These are phyloP conservation scores for Daldinia decipiens DNA, from an alignment of 495 filamentous ascomycete species.

Conservation along the genomic window DNA sequence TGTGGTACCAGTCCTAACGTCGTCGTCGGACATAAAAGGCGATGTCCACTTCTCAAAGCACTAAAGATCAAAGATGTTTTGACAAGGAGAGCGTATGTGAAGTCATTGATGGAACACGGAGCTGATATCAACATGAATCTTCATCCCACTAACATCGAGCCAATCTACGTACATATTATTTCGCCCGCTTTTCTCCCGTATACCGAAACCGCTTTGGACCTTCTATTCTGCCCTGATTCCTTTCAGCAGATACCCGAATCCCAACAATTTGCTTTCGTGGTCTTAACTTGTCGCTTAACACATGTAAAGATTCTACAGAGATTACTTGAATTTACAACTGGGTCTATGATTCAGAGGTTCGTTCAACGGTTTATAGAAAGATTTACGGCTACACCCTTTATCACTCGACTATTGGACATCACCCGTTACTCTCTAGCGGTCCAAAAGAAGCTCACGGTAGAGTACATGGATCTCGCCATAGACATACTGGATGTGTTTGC, in stretches of 20 bases:
- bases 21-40: background rate
- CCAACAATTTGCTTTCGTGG: constrained; percentile 3
- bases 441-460: background rate
- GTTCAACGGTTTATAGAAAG: background rate
- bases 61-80: background rate
- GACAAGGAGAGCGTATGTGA: constrained; percentile 7
- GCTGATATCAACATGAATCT: constrained; percentile 9
- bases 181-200: background rate
- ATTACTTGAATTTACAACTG: background rate
- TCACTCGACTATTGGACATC: constrained; percentile 6
- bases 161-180: background rate
- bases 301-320: constrained; percentile 9
- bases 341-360: background rate
- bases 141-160: background rate
- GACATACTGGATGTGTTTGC: background rate
- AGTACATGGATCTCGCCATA: constrained; percentile 10
- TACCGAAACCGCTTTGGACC: constrained; percentile 6
- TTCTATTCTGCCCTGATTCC: constrained; percentile 8
- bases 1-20: constrained; percentile 12
- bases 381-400: background rate
- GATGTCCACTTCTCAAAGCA: constrained; percentile 16
- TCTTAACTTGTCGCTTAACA: constrained; percentile 1
- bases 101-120: constrained; percentile 16
- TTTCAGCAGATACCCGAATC: constrained; percentile 8
- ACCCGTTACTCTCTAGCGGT: background rate